Percentiles rank a stretch among this genome's conserved stretches.
Evolutionary conservation across 805 yeast genomes (phyloP).

Genomic region (Kuraishia ogatae): DNA sequence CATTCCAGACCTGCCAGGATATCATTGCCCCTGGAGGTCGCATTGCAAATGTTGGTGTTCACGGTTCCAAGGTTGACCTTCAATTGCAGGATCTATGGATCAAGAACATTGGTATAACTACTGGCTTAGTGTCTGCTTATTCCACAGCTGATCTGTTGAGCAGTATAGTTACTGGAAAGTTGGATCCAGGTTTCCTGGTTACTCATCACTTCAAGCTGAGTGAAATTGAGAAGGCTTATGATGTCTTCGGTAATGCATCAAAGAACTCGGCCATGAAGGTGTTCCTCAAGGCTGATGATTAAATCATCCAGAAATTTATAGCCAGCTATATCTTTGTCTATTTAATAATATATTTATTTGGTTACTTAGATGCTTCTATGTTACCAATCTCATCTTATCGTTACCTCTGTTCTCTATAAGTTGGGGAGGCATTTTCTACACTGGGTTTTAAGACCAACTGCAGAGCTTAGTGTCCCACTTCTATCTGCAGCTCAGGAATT

Average conservation of each 20-base stretch:
- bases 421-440: too few relatives aligned
- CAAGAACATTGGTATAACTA: slow-evolving; percentile 31
- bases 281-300: slow-evolving; percentile 6
- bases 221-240: slow-evolving; percentile 54
- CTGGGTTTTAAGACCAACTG: too few relatives aligned
- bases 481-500: too few relatives aligned
- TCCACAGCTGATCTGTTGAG: slow-evolving; percentile 29
- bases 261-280: slow-evolving; percentile 49
- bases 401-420: too few relatives aligned
- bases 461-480: too few relatives aligned
- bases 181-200: slow-evolving; percentile 42
- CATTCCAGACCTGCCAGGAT: slow-evolving; percentile 51
- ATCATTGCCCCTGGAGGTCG: slow-evolving; percentile 52
- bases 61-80: slow-evolving; percentile 32
- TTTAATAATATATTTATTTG: too few relatives aligned
- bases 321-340: neutral
- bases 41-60: slow-evolving; percentile 57
- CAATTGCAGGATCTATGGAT: slow-evolving; percentile 37
- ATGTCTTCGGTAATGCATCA: slow-evolving; percentile 43
- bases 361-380: neutral
- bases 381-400: too few relatives aligned
- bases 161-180: slow-evolving; percentile 25
- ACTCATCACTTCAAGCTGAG: slow-evolving; percentile 48
- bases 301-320: neutral
- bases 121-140: slow-evolving; percentile 43